Evolutionary conservation across 768 basidiomycete species (phyloP).

Genomic region (Hygrophorus russula): DNA sequence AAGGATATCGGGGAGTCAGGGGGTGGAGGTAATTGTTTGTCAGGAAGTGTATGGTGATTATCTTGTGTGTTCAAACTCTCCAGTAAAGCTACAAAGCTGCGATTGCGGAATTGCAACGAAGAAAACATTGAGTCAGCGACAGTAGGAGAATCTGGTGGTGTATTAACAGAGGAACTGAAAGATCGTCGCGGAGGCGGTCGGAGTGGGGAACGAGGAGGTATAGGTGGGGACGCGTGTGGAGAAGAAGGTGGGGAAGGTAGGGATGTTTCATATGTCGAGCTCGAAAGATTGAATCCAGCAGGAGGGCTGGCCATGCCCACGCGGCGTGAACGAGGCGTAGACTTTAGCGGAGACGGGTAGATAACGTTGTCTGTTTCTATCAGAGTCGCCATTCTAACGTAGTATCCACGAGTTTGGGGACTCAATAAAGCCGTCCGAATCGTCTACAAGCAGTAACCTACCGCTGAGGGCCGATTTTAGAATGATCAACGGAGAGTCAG

Average conservation of each 20-base stretch:
- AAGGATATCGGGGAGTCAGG: slow-evolving; percentile 14
- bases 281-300: slow-evolving; percentile 18
- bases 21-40: slow-evolving; percentile 4
- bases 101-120: slow-evolving; percentile 17
- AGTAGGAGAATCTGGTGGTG: slow-evolving; percentile 8
- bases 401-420: background rate
- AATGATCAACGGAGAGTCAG: too few relatives aligned
- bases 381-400: background rate
- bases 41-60: background rate
- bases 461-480: too few relatives aligned
- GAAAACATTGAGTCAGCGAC: slow-evolving; percentile 10
- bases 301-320: slow-evolving; percentile 28
- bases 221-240: slow-evolving; percentile 15
- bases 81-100: slow-evolving; percentile 16
- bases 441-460: too few relatives aligned
- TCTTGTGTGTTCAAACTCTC: background rate
- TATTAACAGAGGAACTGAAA: slow-evolving; percentile 17
- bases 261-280: slow-evolving; percentile 14
- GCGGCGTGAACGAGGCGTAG: slow-evolving; percentile 32
- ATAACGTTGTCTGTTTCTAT: slow-evolving; percentile 3
- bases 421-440: too few relatives aligned
- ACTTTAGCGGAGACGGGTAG: slow-evolving; percentile 1
- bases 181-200: slow-evolving; percentile 17
- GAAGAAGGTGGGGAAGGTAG: slow-evolving; percentile 15
- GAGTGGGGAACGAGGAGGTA: slow-evolving; percentile 23